phyloP scores from a whole-genome alignment of 2,329 filamentous ascomycete species.

The Stagonosporopsis chrysanthemi region DNA sequence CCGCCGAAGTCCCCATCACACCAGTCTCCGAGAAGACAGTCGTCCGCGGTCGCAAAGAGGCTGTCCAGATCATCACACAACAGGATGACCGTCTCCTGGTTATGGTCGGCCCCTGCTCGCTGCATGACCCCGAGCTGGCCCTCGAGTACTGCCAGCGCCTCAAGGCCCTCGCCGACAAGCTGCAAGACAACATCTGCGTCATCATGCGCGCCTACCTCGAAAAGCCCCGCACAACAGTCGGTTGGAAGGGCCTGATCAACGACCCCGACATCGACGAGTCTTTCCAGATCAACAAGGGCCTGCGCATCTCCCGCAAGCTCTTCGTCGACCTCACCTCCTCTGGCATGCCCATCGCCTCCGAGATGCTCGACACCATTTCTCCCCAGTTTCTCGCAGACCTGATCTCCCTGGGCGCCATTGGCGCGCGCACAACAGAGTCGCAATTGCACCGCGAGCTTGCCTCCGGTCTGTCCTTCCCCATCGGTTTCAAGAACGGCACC shows the following conservation, averaged over 20 bases:
- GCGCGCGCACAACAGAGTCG: conserved; percentile 93
- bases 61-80: conserved; percentile 78
- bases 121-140: conserved; percentile 89
- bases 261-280: conserved; percentile 97
- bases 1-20: conserved; percentile 79
- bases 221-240: conserved; percentile 97
- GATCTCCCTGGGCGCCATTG: conserved; percentile 94
- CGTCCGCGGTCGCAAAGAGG: conserved; percentile 72
- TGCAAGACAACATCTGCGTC: conserved; percentile 83
- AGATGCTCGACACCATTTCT: conserved; percentile 99
- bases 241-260: conserved; percentile 99
- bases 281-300: conserved; percentile 98
- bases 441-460: conserved; percentile 96
- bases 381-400: conserved; percentile 97
- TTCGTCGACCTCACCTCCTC: conserved; percentile 86
- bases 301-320: conserved; percentile 88
- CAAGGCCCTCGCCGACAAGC: conserved; percentile 77
- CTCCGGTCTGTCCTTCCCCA: conserved; percentile 93
- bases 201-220: conserved; percentile 99
- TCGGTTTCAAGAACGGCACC: conserved; percentile 99
- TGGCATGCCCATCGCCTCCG: conserved; percentile 94
- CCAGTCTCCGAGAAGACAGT: conserved; percentile 70
- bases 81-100: conserved; percentile 88
- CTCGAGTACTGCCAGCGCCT: conserved; percentile 87
- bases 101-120: conserved; percentile 93